These are phyloP conservation scores for Geranium rotundifolium DNA, from an alignment of 345 rosid species.

Conservation along the genomic window DNA sequence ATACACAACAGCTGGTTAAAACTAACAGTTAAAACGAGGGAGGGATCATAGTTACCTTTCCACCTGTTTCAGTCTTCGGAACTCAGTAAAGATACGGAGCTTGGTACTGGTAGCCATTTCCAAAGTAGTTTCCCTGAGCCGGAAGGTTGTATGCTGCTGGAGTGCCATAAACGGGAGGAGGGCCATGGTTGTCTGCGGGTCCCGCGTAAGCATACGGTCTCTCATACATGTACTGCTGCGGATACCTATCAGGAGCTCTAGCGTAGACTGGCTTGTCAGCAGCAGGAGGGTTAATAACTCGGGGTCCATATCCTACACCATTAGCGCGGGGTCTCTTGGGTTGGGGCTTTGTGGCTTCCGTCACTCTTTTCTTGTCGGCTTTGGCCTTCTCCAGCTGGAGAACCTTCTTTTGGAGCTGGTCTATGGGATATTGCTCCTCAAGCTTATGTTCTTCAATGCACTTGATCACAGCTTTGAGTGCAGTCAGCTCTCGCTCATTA, in stretches of 20 bases:
- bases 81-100: conserved; percentile 70
- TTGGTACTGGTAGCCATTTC: conserved; percentile 88
- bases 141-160: conserved; percentile 59
- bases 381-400: conserved; percentile 85
- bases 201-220: conserved; percentile 55
- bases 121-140: conserved; percentile 85
- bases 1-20: conserved; percentile 49
- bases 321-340: conserved; percentile 83
- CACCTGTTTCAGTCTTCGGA: conserved; percentile 14
- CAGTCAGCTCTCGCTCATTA: conserved; percentile 71
- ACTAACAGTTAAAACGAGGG: conserved; percentile 57
- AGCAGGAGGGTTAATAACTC: conserved; percentile 27
- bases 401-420: conserved; percentile 57
- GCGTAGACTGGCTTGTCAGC: conserved; percentile 51
- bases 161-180: conserved; percentile 38
- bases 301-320: conserved; percentile 51
- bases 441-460: conserved; percentile 96
- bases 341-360: conserved; percentile 79
- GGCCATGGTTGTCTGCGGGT: conserved; percentile 52
- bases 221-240: conserved; percentile 72
- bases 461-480: conserved; percentile 72
- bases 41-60: conserved; percentile 40
- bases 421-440: conserved; percentile 69
- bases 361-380: conserved; percentile 79
- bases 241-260: conserved; percentile 62